Base-by-base conservation (phyloP, 768 basidiomycete genomes). In the Lepiota brunneoincarnata region DNA sequence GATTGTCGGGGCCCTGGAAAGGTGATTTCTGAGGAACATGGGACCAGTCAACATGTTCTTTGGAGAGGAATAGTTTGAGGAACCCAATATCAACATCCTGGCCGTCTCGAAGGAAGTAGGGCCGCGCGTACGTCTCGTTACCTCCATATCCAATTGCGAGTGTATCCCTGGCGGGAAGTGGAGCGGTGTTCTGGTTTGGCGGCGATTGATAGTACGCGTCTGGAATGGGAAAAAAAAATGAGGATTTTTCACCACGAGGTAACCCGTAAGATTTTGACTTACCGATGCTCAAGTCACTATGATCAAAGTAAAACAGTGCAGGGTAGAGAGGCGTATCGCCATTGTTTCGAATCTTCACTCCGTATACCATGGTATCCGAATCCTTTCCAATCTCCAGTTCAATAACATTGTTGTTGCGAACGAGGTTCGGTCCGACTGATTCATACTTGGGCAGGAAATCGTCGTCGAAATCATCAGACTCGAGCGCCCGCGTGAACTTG, bases 241-340 rank as follows among this genome's bases (percentile, higher is more conserved):
- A 3, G 12, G 26, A 23, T 14, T 31, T 31, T 2, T n/a, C 5
- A 38, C 17, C n/a, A 11, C 34, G 12, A 24, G 21, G 18, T 20
- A 37, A 15, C n/a, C n/a, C n/a, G n/a, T n/a, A n/a, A n/a, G n/a
- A n/a, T n/a, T n/a, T 20, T 2, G n/a, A 57, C 68, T 51, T 48
- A 72, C 70, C 53, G 39, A 76, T 72, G 3, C 63, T 62, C 41
- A 74, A 54, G 48, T 70, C 69, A 12, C 63, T 65, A 9, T 70
- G 70, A 44, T 77, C 75, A 48, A 77, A 77, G 49, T 73, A 70
- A 57, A 75, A 74, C 1, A 73, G 63, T 21, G 71, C 72, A 17
- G 71, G 60, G 44, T 74, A 77, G 12, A 77, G 53, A 10, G 64
- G 59, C 11, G 57, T 23, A 40, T 63, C 62, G 0, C 69, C 66